Evolutionary conservation across 2,329 filamentous ascomycete species (phyloP).

Genomic region (Ophiostoma pallidulum): DNA sequence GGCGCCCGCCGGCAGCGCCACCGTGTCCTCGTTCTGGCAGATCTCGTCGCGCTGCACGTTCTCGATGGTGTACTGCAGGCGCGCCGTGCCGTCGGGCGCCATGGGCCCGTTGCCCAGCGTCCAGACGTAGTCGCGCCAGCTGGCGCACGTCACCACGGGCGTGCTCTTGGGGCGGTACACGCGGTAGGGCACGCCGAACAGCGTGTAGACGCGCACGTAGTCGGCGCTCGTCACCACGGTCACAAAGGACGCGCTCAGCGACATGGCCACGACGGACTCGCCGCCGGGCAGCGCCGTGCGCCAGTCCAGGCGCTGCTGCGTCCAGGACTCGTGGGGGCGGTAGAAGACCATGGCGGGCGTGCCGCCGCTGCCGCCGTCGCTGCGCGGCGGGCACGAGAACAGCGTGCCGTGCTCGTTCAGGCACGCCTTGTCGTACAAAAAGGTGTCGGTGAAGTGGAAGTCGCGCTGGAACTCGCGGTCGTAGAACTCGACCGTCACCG

Average conservation of each 20-base stretch:
- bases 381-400: slow-evolving; percentile 67
- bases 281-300: slow-evolving; percentile 75
- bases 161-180: slow-evolving; percentile 87
- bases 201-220: slow-evolving; percentile 86
- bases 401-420: slow-evolving; percentile 75
- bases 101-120: slow-evolving; percentile 90
- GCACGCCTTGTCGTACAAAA: slow-evolving; percentile 92
- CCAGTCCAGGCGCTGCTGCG: slow-evolving; percentile 78
- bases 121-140: slow-evolving; percentile 92
- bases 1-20: slow-evolving; percentile 68
- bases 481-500: slow-evolving; percentile 94
- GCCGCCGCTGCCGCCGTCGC: slow-evolving; percentile 33
- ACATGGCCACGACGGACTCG: slow-evolving; percentile 81
- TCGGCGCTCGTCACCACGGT: slow-evolving; percentile 78
- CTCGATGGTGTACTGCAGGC: slow-evolving; percentile 82
- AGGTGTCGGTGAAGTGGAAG: slow-evolving; percentile 96
- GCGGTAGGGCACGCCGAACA: slow-evolving; percentile 82
- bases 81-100: slow-evolving; percentile 64
- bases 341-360: slow-evolving; percentile 80
- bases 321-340: slow-evolving; percentile 95
- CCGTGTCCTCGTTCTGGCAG: slow-evolving; percentile 88
- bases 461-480: slow-evolving; percentile 86
- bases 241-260: slow-evolving; percentile 82
- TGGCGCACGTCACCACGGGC: slow-evolving; percentile 84
- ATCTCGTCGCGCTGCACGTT: slow-evolving; percentile 89